Percentiles rank a stretch among this genome's conserved stretches.
phyloP scores from a whole-genome alignment of 139 green algal species.

The Asterochloris erici region DNA sequence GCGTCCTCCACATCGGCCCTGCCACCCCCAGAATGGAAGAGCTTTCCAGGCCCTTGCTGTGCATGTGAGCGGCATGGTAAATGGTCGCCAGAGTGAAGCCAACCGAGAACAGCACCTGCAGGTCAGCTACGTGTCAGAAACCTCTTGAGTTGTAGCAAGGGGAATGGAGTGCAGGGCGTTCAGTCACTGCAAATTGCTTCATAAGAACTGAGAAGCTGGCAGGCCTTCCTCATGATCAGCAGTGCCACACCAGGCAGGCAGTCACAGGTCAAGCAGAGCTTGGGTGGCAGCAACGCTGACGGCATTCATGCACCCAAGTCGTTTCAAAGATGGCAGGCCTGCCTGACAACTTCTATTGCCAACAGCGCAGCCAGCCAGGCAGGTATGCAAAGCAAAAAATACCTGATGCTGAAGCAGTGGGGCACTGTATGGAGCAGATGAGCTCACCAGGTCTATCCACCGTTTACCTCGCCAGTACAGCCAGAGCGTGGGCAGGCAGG shows the following conservation, averaged over 20 bases:
- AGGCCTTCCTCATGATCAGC: not conserved
- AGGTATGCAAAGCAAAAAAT: too few species aligned
- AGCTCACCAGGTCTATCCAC: constrained; percentile 14
- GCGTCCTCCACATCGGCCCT: constrained; percentile 15
- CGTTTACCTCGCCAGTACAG: constrained; percentile 4
- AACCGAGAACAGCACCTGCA: constrained; percentile 12
- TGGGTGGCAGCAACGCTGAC: too few species aligned
- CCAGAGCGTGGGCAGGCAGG: constrained; percentile 10
- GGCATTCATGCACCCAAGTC: too few species aligned
- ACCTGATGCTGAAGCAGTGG: too few species aligned
- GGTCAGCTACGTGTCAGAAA: not conserved
- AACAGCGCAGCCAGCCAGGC: too few species aligned
- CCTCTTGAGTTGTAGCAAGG: not conserved
- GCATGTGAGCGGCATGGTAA: constrained; percentile 27
- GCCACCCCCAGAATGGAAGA: constrained; percentile 9
- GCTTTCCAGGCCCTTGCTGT: constrained; percentile 1
- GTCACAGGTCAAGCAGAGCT: too few species aligned
- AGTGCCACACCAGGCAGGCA: too few species aligned
- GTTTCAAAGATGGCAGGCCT: too few species aligned
- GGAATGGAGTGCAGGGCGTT: not conserved
- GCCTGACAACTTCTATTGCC: too few species aligned
- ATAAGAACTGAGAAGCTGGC: not conserved
- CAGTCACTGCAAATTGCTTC: not conserved
- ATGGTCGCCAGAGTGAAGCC: constrained; percentile 19
- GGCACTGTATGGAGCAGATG: not conserved